phyloP scores from a whole-genome alignment of 129 eudicot genomes.

The Tagetes patula region DNA sequence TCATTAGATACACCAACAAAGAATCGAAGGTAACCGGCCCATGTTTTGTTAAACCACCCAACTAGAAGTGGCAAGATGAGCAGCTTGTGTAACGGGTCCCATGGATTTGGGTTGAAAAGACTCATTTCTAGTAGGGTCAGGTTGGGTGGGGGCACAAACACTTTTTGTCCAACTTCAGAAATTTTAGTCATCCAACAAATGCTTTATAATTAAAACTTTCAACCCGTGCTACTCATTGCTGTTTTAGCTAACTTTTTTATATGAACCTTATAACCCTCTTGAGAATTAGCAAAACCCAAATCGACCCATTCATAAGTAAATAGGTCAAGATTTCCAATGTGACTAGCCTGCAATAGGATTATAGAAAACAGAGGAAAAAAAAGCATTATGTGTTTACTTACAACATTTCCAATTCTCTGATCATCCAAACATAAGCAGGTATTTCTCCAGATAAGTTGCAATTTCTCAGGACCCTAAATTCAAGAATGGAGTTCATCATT shows the following conservation, averaged over 20 bases:
- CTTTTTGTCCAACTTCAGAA: no score
- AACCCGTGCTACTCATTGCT: not conserved
- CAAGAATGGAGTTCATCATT: constrained; percentile 28
- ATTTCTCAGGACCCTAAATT: constrained; percentile 30
- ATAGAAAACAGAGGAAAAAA: not conserved
- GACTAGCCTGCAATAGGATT: not conserved
- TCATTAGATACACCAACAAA: not conserved
- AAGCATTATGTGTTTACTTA: constrained; percentile 12
- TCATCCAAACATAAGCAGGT: constrained; percentile 27
- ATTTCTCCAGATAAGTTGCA: constrained; percentile 33
- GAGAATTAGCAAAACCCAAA: not conserved
- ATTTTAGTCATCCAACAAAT: no score
- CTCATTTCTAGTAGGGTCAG: not conserved
- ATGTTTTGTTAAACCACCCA: not conserved
- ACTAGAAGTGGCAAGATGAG: not conserved
- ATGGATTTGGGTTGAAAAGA: not conserved
- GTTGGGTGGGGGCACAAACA: no score
- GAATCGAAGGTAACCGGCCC: not conserved
- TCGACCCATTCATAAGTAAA: not conserved
- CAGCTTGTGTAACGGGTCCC: not conserved
- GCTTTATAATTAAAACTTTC: not conserved
- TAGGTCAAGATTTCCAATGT: not conserved
- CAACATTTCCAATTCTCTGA: constrained; percentile 24
- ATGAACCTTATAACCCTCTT: not conserved
- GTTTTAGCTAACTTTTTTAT: not conserved